These are phyloP conservation scores for Cytospora leucostoma DNA, from an alignment of 2,329 filamentous ascomycete species.

Conservation along the genomic window DNA sequence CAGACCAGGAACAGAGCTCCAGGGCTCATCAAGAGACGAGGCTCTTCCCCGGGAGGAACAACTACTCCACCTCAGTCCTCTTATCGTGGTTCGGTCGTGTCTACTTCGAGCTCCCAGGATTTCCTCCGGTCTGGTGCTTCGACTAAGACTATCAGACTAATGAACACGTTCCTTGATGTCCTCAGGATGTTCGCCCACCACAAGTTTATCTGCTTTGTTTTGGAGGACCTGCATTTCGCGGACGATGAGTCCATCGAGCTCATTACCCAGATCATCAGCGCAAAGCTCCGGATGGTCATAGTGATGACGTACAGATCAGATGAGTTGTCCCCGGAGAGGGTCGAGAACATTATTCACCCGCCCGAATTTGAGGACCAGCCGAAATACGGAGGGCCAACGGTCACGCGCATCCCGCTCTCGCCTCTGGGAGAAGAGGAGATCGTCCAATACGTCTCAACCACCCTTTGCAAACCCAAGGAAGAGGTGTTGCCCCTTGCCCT, in stretches of 20 bases:
- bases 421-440: constrained; percentile 80
- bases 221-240: constrained; percentile 90
- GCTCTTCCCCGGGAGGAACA: constrained; percentile 48
- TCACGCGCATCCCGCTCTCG: constrained; percentile 70
- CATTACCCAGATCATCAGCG: constrained; percentile 75
- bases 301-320: constrained; percentile 75
- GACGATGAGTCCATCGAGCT: constrained; percentile 86
- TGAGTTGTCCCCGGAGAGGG: constrained; percentile 58
- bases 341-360: constrained; percentile 57
- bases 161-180: constrained; percentile 87
- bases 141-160: constrained; percentile 70
- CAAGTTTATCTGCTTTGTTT: constrained; percentile 83
- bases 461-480: constrained; percentile 71
- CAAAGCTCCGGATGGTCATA: constrained; percentile 78
- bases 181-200: constrained; percentile 77
- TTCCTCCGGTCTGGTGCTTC: constrained; percentile 60
- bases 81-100: constrained; percentile 40
- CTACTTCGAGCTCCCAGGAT: constrained; percentile 58
- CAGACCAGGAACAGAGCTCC: constrained; percentile 30
- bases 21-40: constrained; percentile 44
- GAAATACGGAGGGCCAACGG: constrained; percentile 51
- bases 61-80: constrained; percentile 39
- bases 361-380: constrained; percentile 54
- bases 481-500: constrained; percentile 77
- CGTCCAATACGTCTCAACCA: constrained; percentile 77